Evolutionary conservation across 495 filamentous ascomycete species (phyloP), one percentile per base, ranked within the genome.

Genomic region (Penicillium malachiteum): DNA sequence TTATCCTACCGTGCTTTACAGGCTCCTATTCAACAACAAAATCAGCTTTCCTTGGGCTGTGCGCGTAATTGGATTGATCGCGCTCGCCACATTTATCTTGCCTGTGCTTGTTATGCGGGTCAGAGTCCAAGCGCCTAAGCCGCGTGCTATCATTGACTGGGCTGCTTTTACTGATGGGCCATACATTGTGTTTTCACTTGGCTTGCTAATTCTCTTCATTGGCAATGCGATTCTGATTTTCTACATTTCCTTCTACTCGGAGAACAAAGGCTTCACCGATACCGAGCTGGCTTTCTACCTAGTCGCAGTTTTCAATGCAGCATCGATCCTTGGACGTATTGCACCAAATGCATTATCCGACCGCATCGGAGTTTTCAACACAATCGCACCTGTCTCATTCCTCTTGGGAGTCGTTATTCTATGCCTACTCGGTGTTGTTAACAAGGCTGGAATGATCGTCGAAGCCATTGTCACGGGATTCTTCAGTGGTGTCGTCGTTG

Each of bases 41-140:
- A 54, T 83, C 18, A 78, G 77, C 4, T 83, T 83, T 56, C 62
- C 58, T 6, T 84, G 81, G 81, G 71, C 81, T 0, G 75, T 73
- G 3, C 69, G 81, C 9, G 46, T 74, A 1, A 69, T 83, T 9
- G 81, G 69, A 3, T 82, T 84, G 53, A 75, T 81, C 5, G 67
- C 71, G 13, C 63, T 84, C 1, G 73, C 43, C 26, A 79, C 76
- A 1, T 55, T 80, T 16, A 9, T 71, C 7, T 49, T 82, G 16
- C 71, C 77, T 0, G 65, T 72, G 35, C 8, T 50, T 16, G 54
- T 71, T 41, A 71, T 83, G 59, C 44, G 58, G 33, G 68, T 78
- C 4, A 74, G 87, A 1, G 39, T 66, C 3, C 32, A 18, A 17
- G 51, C 59, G 0, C 43, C 57, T 3, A 58, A 47, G 17, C 45